Base-by-base conservation (phyloP, 352 stramenopile genomes). In the Pilasporangium apinafurcum region DNA sequence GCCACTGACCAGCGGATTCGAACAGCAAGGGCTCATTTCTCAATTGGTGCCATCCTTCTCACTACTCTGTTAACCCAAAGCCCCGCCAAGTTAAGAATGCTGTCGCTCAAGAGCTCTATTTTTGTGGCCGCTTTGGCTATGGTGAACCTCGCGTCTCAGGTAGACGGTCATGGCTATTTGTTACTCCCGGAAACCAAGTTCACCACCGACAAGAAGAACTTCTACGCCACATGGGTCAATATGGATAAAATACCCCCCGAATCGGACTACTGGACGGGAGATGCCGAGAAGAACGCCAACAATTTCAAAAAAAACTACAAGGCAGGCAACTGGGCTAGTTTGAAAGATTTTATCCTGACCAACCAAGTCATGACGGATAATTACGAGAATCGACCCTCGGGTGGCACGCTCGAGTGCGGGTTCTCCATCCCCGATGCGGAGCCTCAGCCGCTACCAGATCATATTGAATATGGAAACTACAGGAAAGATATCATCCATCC, bases 401-500 rank as follows among this genome's bases (percentile, higher is more conserved):
- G n/a, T n/a, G n/a, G n/a, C 39, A 63, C 53, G 8, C 28, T 48
- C 10, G 53, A 67, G 35, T 67, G 57, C 30, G 57, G 57, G 2
- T 67, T 50, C 40, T 63, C 57, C 3, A 59, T 60, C 24, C 57
- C 57, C 21, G 51, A 50, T 12, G 35, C 36, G 24, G 34, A 40
- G 1, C n/a, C 57, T 32, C 48, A 63, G 25, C 48, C 43, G 7
- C 43, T 67, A 28, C 57, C 57, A 0, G 44, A 60, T 24, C 31
- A 67, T 35, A 34, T 63, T n/a, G 53, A 65, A 42, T 67, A 55
- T 31, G 47, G 47, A 17, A 54, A 54, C 47, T 67, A 60, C 34
- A 42, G 48, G 13, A 59, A 59, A 8, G 50, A 58, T 13, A 62
- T 64, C 41, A 68, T 51, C 42, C 59, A 75, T 38, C 56, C 57